Conservation (phyloP, 148 eudicot genomes). For the Rhododendron mucronatum region DNA sequence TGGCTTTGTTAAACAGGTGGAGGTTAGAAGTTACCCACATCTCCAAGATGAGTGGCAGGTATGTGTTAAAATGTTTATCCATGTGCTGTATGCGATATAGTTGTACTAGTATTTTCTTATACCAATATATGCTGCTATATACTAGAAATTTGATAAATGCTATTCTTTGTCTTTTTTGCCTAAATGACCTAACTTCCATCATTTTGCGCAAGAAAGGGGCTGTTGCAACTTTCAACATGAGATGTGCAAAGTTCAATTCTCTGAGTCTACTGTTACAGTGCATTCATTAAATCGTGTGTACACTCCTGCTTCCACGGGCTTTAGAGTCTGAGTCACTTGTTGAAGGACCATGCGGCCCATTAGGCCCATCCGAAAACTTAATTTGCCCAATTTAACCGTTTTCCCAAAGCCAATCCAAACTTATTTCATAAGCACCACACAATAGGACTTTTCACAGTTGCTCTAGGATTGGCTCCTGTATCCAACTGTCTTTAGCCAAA, state of each 20-base stretch:
- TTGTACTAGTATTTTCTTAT: not conserved
- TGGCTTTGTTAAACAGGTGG: slow-evolving; percentile 25
- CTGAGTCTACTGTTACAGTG: not conserved
- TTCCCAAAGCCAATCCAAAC: not conserved
- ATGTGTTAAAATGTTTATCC: not conserved
- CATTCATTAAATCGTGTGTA: not conserved
- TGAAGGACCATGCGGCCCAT: not conserved
- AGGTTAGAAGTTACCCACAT: slow-evolving; percentile 20
- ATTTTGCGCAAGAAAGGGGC: not conserved
- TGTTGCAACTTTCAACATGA: not conserved
- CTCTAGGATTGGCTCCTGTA: not conserved
- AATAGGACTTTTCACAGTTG: not conserved
- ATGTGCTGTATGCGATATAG: not conserved
- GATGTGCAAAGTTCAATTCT: not conserved
- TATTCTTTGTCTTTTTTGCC: not conserved
- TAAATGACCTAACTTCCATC: not conserved
- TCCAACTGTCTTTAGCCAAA: not conserved
- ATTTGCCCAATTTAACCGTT: no score
- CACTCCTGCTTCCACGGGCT: not conserved
- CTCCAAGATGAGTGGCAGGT: slow-evolving; percentile 44
- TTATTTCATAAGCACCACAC: not conserved
- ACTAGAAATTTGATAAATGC: not conserved
- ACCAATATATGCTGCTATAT: not conserved
- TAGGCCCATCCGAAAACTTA: no score
- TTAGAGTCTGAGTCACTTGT: not conserved